Evolutionary conservation across 331 rosid species (phyloP), one percentile per base, ranked within the genome.

Genomic region (Quercus phellos): DNA sequence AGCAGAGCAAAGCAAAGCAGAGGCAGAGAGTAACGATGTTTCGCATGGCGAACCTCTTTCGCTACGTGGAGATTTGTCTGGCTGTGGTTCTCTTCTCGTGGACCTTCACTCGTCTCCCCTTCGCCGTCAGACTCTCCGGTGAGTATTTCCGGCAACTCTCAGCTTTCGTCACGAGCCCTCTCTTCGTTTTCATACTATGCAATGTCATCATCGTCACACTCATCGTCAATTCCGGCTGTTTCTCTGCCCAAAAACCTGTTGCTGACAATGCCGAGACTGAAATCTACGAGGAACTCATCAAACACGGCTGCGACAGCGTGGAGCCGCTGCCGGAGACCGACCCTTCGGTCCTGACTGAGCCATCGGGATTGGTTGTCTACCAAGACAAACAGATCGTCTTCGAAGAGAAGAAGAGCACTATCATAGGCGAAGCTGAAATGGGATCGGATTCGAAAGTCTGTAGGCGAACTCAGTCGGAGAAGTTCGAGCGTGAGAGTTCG

Each of bases 191-290:
- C 89, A 55, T 89, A 35, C 30, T 92, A 56, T 92, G 82, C 76
- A 87, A 94, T 86, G 89, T 80, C 73, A 90, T 94, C 80, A 86
- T 92, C 66, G 85, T 79, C 69, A 78, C 97, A 3, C 89, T 90
- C 18, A 8, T 90, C 24, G 82, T 86, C 78, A 90, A 89, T 4
- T 90, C 92, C 64, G 77, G 78, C n/a, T 75, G 55, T 42, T 66
- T 72, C 84, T 32, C 85, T 27, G 7, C n/a, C n/a, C 61, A 32
- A 3, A 61, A 6, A 21, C 24, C 75, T 13, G 16, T n/a, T 38
- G 46, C 46, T 8, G 27, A 18, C 35, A 30, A 55, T 43, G 76
- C 64, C 8, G 78, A 74, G 0, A 35, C 79, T 55, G 78, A 68
- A 17, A 51, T 88, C 78, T 87, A 55, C 84, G 54, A 54, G 1